Conservation (phyloP, 106 monocot genomes). For the Dendrobium officinale region DNA sequence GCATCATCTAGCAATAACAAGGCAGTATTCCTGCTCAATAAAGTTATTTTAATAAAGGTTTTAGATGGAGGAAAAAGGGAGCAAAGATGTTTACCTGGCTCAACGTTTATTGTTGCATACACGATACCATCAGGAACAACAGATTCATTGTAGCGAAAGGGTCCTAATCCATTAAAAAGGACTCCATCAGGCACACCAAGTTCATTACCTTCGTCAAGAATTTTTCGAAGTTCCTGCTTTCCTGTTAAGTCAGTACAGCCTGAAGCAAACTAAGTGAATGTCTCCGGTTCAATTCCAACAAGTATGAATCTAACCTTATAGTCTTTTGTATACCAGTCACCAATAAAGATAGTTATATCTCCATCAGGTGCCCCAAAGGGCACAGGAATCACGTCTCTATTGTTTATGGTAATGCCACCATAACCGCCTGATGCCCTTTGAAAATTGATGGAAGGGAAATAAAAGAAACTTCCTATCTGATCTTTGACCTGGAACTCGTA, state of each 20-base stretch:
- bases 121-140: constrained; percentile 60
- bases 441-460: constrained; percentile 83
- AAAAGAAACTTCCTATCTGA: constrained; percentile 94
- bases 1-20: not conserved
- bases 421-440: constrained; percentile 88
- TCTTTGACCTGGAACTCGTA: constrained; percentile 96
- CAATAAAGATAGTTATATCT: constrained; percentile 74
- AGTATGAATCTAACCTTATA: constrained; percentile 49
- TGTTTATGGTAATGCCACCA: constrained; percentile 84
- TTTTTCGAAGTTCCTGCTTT: constrained; percentile 59
- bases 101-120: constrained; percentile 83
- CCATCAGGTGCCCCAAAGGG: constrained; percentile 92
- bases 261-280: not conserved
- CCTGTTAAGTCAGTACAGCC: constrained; percentile 17
- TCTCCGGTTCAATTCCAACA: not conserved
- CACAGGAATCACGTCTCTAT: constrained; percentile 89
- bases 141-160: constrained; percentile 75
- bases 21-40: not conserved
- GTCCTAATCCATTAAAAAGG: constrained; percentile 80
- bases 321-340: constrained; percentile 74
- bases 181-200: constrained; percentile 82
- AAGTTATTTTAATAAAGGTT: not conserved
- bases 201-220: constrained; percentile 51
- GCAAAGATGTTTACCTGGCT: constrained; percentile 44
- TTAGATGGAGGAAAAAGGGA: not conserved